Evolutionary conservation across 2,329 filamentous ascomycete species (phyloP).

Genomic region (Neurospora sp.): DNA sequence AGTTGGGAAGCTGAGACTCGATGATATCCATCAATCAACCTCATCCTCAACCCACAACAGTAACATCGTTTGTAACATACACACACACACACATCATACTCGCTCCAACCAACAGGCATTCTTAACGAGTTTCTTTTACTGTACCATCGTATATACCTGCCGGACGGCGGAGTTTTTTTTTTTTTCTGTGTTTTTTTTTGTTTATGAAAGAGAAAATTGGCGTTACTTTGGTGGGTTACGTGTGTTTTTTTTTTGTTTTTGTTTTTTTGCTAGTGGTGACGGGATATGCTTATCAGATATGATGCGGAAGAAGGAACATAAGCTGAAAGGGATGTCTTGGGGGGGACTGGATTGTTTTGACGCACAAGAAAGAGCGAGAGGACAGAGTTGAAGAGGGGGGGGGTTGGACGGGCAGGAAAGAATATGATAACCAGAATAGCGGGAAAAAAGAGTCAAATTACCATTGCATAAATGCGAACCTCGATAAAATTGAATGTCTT

Average conservation of each 20-base stretch:
- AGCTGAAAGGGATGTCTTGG: neutral
- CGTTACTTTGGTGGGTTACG: neutral
- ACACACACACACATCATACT: neutral
- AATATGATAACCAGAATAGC: neutral
- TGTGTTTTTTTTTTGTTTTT: neutral
- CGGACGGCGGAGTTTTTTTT: neutral
- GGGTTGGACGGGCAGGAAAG: neutral
- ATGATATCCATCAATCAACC: neutral
- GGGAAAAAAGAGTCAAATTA: neutral
- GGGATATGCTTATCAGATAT: neutral
- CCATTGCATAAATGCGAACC: neutral
- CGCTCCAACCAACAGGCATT: neutral
- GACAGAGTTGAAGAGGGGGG: neutral
- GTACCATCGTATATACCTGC: neutral
- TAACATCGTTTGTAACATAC: neutral
- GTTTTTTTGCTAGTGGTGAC: neutral
- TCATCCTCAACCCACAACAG: neutral
- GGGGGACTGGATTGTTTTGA: neutral
- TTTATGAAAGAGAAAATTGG: neutral
- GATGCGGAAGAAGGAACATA: neutral
- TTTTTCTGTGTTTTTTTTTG: neutral
- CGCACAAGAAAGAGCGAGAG: neutral
- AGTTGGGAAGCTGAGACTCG: slow-evolving; percentile 37
- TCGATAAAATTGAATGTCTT: neutral
- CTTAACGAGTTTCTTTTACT: neutral